These are phyloP conservation scores for Ophiostoma himal-ulmi DNA, from an alignment of 2,329 filamentous ascomycete genomes.

Conservation along the genomic window DNA sequence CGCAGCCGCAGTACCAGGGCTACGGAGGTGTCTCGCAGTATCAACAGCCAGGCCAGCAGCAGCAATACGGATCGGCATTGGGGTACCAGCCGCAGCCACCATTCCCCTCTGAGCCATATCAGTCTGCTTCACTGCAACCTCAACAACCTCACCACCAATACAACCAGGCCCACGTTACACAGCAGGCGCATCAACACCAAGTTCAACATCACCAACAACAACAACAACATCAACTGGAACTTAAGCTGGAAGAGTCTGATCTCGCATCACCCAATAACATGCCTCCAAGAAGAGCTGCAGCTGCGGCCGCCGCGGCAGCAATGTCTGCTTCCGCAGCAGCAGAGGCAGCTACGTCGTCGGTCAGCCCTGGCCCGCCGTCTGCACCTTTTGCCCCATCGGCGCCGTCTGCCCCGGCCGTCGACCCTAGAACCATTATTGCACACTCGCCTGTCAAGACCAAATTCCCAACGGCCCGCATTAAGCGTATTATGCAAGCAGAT, in stretches of 20 bases:
- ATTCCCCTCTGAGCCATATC: not conserved
- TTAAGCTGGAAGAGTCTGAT: not conserved
- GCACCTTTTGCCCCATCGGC: not conserved
- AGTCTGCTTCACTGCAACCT: not conserved
- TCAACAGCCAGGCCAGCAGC: constrained; percentile 19
- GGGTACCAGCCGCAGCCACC: not conserved
- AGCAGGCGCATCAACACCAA: not conserved
- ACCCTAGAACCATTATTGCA: constrained; percentile 36
- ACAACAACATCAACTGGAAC: not conserved
- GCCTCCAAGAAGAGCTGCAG: constrained; percentile 24
- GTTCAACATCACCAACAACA: not conserved
- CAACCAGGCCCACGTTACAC: not conserved
- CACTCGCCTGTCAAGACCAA: constrained; percentile 82
- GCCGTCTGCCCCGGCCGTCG: not conserved
- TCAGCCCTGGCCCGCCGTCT: not conserved
- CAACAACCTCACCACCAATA: not conserved
- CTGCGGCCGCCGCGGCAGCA: constrained; percentile 3
- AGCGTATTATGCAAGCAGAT: constrained; percentile 98
- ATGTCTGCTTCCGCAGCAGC: not conserved
- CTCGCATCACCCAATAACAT: constrained; percentile 13
- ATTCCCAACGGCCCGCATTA: constrained; percentile 94
- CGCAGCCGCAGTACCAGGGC: constrained; percentile 28
- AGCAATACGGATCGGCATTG: constrained; percentile 12
- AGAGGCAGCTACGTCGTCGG: not conserved
- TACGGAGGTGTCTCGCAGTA: constrained; percentile 25